Conservation (phyloP, 2,329 filamentous ascomycete genomes). For the Beauveria sp. region DNA sequence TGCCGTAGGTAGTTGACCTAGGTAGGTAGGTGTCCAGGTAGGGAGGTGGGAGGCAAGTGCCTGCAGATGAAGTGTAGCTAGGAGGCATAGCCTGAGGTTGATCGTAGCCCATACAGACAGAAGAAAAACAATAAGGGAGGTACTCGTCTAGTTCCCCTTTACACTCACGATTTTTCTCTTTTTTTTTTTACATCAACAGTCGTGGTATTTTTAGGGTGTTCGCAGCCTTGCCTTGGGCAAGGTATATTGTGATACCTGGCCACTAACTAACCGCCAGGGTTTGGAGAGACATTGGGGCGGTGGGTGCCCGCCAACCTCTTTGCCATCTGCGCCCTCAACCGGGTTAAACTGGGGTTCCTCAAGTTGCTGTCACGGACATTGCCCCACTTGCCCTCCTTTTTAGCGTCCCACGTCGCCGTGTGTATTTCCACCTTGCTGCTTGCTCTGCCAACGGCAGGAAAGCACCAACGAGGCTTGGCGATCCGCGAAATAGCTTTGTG, state of each 20-base stretch:
- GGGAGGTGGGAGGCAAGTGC: too few species aligned
- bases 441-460: background rate
- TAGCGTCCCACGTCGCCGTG: background rate
- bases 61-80: background rate
- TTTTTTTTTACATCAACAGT: too few species aligned
- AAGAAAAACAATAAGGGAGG: too few species aligned
- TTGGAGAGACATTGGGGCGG: background rate
- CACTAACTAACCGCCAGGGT: background rate
- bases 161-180: too few species aligned
- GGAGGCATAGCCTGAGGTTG: background rate
- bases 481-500: slow-evolving; percentile 7
- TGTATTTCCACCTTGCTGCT: background rate
- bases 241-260: too few species aligned
- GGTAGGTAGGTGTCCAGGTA: background rate
- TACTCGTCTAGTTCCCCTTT: too few species aligned
- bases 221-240: too few species aligned
- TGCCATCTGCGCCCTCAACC: background rate
- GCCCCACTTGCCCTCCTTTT: background rate
- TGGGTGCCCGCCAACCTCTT: background rate
- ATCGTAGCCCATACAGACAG: too few species aligned
- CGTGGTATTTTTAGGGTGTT: too few species aligned
- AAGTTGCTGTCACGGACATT: background rate
- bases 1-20: too few species aligned
- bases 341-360: background rate
- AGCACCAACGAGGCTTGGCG: background rate